phyloP scores from a whole-genome alignment of 352 stramenopile species.

The Phytophthora fragariae region DNA sequence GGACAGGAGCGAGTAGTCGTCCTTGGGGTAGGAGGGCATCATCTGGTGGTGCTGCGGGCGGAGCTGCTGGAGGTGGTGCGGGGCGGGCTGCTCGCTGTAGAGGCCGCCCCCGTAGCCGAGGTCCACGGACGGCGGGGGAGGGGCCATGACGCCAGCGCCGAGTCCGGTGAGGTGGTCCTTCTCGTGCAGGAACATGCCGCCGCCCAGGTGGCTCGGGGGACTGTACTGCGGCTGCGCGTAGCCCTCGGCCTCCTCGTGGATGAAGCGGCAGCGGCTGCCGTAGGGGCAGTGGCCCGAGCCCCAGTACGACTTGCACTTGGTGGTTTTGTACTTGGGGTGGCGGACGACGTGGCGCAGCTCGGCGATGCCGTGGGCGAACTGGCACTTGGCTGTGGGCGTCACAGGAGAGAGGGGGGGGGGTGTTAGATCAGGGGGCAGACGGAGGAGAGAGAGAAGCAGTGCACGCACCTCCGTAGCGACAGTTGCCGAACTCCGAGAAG shows the following conservation, averaged over 20 bases:
- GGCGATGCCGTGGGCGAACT: slow-evolving; percentile 84
- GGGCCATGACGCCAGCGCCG: slow-evolving; percentile 38
- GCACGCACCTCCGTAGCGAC: slow-evolving; percentile 77
- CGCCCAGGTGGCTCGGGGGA: slow-evolving; percentile 41
- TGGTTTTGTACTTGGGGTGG: slow-evolving; percentile 93
- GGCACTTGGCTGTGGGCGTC: slow-evolving; percentile 74
- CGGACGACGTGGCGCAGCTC: slow-evolving; percentile 87
- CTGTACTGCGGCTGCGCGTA: slow-evolving; percentile 67
- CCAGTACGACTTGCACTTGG: slow-evolving; percentile 93
- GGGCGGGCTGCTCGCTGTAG: slow-evolving; percentile 46
- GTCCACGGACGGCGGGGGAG: slow-evolving; percentile 41
- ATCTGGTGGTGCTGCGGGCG: slow-evolving; percentile 39
- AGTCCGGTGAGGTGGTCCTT: slow-evolving; percentile 47
- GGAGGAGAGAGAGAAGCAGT: neutral
- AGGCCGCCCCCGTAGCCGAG: slow-evolving; percentile 39
- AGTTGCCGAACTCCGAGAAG: slow-evolving; percentile 89
- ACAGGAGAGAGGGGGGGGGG: neutral
- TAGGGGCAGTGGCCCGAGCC: slow-evolving; percentile 90
- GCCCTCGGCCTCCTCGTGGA: slow-evolving; percentile 83
- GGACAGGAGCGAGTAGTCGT: slow-evolving; percentile 72
- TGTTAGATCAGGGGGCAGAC: neutral
- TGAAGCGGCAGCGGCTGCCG: slow-evolving; percentile 88
- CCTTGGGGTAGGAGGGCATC: slow-evolving; percentile 63
- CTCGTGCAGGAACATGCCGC: slow-evolving; percentile 70
- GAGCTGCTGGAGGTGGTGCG: slow-evolving; percentile 34